Evolutionary conservation across 140 eudicot species (phyloP).

Genomic region (Anethum foeniculum): DNA sequence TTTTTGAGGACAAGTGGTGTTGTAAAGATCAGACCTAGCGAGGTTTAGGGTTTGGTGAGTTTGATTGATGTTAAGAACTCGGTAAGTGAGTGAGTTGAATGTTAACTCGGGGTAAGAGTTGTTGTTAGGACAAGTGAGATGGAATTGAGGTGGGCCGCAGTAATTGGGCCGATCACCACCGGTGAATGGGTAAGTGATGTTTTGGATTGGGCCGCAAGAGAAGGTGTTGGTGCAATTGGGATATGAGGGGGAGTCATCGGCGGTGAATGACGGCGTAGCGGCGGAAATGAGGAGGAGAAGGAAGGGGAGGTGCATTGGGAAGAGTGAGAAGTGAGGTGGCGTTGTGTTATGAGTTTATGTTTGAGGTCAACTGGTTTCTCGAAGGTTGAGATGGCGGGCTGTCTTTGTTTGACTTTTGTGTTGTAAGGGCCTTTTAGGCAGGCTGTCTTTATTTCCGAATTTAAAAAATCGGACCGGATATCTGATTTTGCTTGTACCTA

Average conservation of each 20-base stretch:
- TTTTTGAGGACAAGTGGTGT: conserved; percentile 40
- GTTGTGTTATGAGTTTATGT: neutral
- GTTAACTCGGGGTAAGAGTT: conserved; percentile 26
- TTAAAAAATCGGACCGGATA: too few relatives aligned
- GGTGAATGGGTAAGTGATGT: conserved; percentile 56
- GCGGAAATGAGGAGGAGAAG: neutral
- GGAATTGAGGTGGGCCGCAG: conserved; percentile 66
- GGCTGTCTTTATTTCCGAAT: neutral
- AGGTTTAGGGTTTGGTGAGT: conserved; percentile 28
- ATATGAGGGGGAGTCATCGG: conserved; percentile 9
- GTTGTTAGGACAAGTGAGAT: conserved; percentile 35
- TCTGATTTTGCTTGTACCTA: too few relatives aligned
- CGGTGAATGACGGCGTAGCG: conserved; percentile 2
- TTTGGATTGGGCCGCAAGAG: conserved; percentile 46
- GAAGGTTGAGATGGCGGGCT: neutral
- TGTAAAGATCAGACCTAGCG: conserved; percentile 39
- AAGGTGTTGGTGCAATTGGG: conserved; percentile 39
- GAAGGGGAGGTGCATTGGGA: conserved; percentile 9
- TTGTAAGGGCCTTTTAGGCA: neutral
- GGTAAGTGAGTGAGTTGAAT: conserved; percentile 27
- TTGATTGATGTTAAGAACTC: conserved; percentile 35
- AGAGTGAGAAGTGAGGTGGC: conserved; percentile 21
- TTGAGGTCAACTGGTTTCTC: neutral
- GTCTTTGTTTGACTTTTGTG: conserved; percentile 7
- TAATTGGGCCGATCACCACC: conserved; percentile 47